Evolutionary conservation across 139 green algal species (phyloP).

Genomic region (Marvania coccoides): DNA sequence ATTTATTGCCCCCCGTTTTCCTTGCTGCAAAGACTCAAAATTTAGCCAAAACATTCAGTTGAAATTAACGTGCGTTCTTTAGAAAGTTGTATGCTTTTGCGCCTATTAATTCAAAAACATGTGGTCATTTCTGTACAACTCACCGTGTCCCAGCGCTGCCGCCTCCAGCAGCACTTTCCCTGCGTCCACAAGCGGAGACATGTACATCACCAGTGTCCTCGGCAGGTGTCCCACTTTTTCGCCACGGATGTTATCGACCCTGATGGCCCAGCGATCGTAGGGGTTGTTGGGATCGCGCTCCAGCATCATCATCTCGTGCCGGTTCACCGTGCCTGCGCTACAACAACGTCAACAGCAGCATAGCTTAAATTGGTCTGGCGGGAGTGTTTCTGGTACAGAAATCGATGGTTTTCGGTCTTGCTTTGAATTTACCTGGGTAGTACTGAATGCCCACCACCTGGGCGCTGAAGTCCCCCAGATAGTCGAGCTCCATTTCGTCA

Average conservation of each 20-base stretch:
- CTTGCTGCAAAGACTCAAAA: no score
- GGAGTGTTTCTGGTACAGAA: background rate
- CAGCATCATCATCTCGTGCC: conserved; percentile 49
- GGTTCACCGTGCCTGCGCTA: conserved; percentile 20
- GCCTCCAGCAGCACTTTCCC: conserved; percentile 33
- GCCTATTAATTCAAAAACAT: no score
- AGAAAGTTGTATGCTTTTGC: no score
- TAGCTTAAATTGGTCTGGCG: background rate
- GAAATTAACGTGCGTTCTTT: no score
- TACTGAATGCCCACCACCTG: conserved; percentile 33
- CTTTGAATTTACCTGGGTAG: conserved; percentile 11
- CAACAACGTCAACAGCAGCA: background rate
- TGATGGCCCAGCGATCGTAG: conserved; percentile 53
- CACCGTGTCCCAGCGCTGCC: no score
- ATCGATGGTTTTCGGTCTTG: background rate
- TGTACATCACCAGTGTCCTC: conserved; percentile 24
- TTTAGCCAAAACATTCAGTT: no score
- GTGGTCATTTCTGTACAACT: no score
- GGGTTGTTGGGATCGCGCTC: conserved; percentile 47
- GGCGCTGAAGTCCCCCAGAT: conserved; percentile 9
- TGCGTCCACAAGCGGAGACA: conserved; percentile 33
- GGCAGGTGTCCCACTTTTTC: conserved; percentile 40
- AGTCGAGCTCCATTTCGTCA: conserved; percentile 12
- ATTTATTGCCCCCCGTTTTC: no score
- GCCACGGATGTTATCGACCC: conserved; percentile 49